These are phyloP conservation scores for Betula pendula DNA, from an alignment of 306 rosid species.

Conservation along the genomic window DNA sequence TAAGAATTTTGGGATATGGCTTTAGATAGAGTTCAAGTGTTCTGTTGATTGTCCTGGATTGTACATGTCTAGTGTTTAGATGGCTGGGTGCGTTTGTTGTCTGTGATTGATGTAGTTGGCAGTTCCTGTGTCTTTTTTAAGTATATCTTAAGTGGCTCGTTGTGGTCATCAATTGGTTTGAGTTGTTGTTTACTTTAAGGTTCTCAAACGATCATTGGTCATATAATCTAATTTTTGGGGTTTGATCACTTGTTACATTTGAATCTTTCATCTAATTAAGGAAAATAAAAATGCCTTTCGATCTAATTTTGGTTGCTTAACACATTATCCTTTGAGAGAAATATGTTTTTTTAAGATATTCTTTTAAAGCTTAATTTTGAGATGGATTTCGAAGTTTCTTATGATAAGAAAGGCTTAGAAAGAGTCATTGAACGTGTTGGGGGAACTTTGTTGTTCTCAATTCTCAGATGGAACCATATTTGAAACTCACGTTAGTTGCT, in stretches of 20 bases:
- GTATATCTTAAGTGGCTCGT: neutral
- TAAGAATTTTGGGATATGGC: neutral
- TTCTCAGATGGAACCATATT: neutral
- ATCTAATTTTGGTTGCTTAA: neutral
- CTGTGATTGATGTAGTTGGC: neutral
- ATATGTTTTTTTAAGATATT: neutral
- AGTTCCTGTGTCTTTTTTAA: neutral
- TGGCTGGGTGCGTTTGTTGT: neutral
- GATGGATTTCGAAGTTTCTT: neutral
- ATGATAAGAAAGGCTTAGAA: neutral
- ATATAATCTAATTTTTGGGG: no score
- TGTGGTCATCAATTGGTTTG: no score
- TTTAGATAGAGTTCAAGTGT: neutral
- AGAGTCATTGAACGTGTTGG: neutral
- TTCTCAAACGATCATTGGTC: no score
- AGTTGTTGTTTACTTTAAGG: no score
- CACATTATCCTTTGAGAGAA: neutral
- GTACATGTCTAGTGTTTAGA: neutral
- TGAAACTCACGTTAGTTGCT: neutral
- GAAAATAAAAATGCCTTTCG: neutral
- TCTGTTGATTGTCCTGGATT: neutral
- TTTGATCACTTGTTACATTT: neutral
- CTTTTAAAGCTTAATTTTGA: neutral
- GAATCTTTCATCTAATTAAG: neutral
- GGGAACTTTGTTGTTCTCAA: neutral